Percentiles rank a stretch among this genome's conserved stretches.
These are phyloP conservation scores for Citeromyces matritensis DNA, from an alignment of 805 yeast genomes.

Conservation along the genomic window DNA sequence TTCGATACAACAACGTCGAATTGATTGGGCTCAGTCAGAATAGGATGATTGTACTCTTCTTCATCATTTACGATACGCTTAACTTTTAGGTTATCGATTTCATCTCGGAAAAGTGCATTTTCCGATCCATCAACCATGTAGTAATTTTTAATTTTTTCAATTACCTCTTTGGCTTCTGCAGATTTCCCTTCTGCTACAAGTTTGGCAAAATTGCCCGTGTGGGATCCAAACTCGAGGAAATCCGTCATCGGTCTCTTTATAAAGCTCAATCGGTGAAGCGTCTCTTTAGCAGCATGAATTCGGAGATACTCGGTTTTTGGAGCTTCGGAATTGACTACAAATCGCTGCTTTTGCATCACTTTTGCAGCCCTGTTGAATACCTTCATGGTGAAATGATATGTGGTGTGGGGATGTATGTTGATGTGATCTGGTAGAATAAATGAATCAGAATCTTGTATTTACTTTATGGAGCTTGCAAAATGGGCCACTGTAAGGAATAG, in stretches of 20 bases:
- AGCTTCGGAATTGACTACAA: slow-evolving; percentile 26
- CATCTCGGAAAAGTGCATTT: slow-evolving; percentile 37
- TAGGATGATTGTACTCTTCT: slow-evolving; percentile 34
- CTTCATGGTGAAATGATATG: slow-evolving; percentile 5
- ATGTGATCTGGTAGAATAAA: background rate
- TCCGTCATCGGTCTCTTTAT: slow-evolving; percentile 46
- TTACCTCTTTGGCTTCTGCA: slow-evolving; percentile 33
- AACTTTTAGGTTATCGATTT: slow-evolving; percentile 26
- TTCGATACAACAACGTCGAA: slow-evolving; percentile 67
- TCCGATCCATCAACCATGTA: slow-evolving; percentile 55
- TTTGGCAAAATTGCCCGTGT: slow-evolving; percentile 40
- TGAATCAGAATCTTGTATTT: no score
- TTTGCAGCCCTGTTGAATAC: slow-evolving; percentile 57
- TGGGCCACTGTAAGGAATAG: no score
- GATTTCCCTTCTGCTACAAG: slow-evolving; percentile 17
- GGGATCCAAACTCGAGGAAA: slow-evolving; percentile 60
- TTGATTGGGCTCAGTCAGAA: slow-evolving; percentile 18
- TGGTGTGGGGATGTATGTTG: background rate
- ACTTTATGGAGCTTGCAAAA: no score
- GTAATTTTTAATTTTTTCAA: slow-evolving; percentile 33
- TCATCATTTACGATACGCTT: slow-evolving; percentile 51
- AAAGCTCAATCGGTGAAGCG: slow-evolving; percentile 64
- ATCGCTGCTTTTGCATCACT: slow-evolving; percentile 38
- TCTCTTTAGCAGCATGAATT: slow-evolving; percentile 57
- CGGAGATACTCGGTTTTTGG: slow-evolving; percentile 58